These are phyloP conservation scores for Xylaria venustula DNA, from an alignment of 495 filamentous ascomycete genomes.

Conservation along the genomic window DNA sequence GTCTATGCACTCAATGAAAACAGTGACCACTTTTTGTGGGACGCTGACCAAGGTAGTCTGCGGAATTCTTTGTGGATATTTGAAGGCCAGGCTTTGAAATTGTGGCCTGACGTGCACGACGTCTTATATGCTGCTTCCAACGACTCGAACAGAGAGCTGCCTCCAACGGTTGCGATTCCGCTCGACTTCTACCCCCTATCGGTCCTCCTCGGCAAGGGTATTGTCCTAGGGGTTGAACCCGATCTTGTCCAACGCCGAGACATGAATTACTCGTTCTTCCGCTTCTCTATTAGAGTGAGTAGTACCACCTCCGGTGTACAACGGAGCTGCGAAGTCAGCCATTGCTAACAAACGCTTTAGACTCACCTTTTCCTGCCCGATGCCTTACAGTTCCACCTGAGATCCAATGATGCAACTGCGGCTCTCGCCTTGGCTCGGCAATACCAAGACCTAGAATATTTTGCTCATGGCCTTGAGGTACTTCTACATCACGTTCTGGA, in stretches of 20 bases:
- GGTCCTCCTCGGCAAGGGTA: conserved; percentile 75
- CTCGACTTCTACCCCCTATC: conserved; percentile 96
- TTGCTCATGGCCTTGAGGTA: conserved; percentile 88
- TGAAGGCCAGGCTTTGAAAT: conserved; percentile 76
- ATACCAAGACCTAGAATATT: conserved; percentile 83
- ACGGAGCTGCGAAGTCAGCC: neutral
- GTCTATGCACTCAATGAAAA: conserved; percentile 25
- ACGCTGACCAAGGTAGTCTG: conserved; percentile 53
- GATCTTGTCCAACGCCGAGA: conserved; percentile 91
- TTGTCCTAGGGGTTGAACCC: conserved; percentile 85
- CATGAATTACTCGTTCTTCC: conserved; percentile 80
- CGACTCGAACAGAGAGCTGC: conserved; percentile 59
- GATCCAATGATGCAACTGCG: conserved; percentile 65
- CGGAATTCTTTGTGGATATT: conserved; percentile 93
- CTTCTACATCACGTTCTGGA: conserved; percentile 92
- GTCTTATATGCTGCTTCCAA: conserved; percentile 66
- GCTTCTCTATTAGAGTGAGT: conserved; percentile 76
- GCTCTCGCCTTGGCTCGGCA: conserved; percentile 76
- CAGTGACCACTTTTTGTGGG: conserved; percentile 20
- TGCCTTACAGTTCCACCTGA: conserved; percentile 73
- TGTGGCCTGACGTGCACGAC: conserved; percentile 90
- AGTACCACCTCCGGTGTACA: neutral
- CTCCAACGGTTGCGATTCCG: conserved; percentile 61
- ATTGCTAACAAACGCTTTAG: conserved; percentile 40
- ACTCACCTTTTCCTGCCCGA: conserved; percentile 90